These are phyloP conservation scores for Saussurea involucrata DNA, from an alignment of 129 eudicot species.

Conservation along the genomic window DNA sequence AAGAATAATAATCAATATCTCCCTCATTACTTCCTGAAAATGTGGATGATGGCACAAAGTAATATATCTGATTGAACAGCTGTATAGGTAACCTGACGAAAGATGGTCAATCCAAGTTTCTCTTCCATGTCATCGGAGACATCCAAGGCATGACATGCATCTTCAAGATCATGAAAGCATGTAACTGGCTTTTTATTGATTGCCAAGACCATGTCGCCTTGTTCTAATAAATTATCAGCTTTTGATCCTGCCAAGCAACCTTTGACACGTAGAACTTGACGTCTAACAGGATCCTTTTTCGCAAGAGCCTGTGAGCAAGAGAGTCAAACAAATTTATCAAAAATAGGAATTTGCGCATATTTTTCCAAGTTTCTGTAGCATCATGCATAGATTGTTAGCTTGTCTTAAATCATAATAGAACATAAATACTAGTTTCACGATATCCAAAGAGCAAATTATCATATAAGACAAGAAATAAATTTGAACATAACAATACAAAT, in stretches of 20 bases:
- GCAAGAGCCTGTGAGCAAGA: slow-evolving; percentile 61
- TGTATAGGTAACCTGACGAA: slow-evolving; percentile 59
- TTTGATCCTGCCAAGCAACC: slow-evolving; percentile 93
- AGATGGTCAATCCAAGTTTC: slow-evolving; percentile 63
- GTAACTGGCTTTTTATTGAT: slow-evolving; percentile 80
- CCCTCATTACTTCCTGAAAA: background rate
- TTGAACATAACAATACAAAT: slow-evolving; percentile 2
- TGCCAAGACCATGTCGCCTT: slow-evolving; percentile 92
- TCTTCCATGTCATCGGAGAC: slow-evolving; percentile 44
- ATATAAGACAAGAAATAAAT: background rate
- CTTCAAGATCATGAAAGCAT: slow-evolving; percentile 81
- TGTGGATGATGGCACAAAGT: background rate
- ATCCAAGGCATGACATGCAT: slow-evolving; percentile 84
- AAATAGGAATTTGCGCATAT: slow-evolving; percentile 1
- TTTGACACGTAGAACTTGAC: slow-evolving; percentile 89
- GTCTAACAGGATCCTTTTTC: slow-evolving; percentile 84
- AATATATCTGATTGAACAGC: background rate
- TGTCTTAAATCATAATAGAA: background rate
- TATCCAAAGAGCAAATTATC: background rate
- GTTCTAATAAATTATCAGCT: slow-evolving; percentile 79
- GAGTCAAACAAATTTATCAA: background rate
- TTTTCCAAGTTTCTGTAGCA: slow-evolving; percentile 1
- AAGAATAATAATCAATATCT: background rate
- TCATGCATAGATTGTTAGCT: background rate
- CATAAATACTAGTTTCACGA: background rate